A percentile compares a stretch with the other conserved stretches of the same genome.
These are phyloP conservation scores for Colletotrichum musae DNA, from an alignment of 2,329 filamentous ascomycete species.

Conservation along the genomic window DNA sequence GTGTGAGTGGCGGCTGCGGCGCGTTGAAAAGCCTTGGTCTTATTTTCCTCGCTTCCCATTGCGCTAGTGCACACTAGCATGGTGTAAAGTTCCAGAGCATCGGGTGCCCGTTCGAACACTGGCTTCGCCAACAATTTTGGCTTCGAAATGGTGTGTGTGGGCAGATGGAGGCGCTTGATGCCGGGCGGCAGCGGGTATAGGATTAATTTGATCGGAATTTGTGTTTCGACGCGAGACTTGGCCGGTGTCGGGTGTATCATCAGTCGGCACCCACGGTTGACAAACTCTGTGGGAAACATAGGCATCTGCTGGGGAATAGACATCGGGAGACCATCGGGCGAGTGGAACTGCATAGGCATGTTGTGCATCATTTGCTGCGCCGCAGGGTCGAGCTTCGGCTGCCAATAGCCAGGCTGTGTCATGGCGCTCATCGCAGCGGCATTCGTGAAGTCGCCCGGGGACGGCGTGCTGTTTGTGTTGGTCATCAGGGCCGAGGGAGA, in stretches of 20 bases:
- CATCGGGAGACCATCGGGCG: conserved; percentile 45
- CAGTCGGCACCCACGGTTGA: conserved; percentile 58
- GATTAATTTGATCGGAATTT: conserved; percentile 89
- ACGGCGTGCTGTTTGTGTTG: conserved; percentile 59
- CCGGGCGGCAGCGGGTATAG: conserved; percentile 82
- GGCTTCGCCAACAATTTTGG: conserved; percentile 89
- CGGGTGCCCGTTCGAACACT: conserved; percentile 73
- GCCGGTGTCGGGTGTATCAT: conserved; percentile 77
- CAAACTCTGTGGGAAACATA: conserved; percentile 46
- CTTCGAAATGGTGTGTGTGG: conserved; percentile 92
- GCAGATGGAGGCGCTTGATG: conserved; percentile 86
- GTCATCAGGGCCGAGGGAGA: conserved; percentile 64
- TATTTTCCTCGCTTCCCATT: conserved; percentile 80
- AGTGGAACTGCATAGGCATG: conserved; percentile 42
- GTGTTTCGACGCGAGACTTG: conserved; percentile 96
- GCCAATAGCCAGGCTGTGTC: conserved; percentile 54
- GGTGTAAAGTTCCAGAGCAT: conserved; percentile 84
- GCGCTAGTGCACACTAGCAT: conserved; percentile 93
- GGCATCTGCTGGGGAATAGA: conserved; percentile 51
- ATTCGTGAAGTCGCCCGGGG: conserved; percentile 59
- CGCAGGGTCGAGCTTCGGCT: conserved; percentile 48
- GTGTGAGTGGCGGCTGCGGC: conserved; percentile 62
- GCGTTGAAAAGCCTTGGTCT: conserved; percentile 76
- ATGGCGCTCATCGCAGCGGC: conserved; percentile 41
- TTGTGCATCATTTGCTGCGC: conserved; percentile 41